Conservation (phyloP, 345 rosid species). For the Acer saccharum region DNA sequence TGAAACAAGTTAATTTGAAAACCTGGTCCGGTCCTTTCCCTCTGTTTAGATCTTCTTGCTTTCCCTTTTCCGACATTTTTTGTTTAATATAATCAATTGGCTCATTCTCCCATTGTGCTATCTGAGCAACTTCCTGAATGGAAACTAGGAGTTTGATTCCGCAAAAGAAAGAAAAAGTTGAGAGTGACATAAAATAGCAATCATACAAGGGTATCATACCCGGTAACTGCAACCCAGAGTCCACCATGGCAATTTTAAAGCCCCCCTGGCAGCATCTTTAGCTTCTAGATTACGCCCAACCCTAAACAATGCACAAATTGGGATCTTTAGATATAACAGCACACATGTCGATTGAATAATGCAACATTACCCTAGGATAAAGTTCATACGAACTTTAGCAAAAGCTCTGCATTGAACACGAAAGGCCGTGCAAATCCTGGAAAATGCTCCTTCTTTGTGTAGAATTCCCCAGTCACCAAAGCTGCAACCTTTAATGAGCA, state of each 20-base stretch:
- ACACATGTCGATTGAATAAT: conserved; percentile 10
- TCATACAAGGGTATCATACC: conserved; percentile 33
- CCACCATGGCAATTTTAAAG: conserved; percentile 96
- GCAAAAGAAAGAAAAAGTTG: neutral
- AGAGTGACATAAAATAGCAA: neutral
- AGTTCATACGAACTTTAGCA: conserved; percentile 59
- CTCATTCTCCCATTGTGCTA: conserved; percentile 83
- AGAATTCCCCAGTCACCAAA: conserved; percentile 88
- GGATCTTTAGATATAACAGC: conserved; percentile 1
- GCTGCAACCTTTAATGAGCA: conserved; percentile 71
- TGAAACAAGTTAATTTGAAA: neutral
- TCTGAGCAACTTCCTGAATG: conserved; percentile 57
- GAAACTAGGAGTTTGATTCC: conserved; percentile 7
- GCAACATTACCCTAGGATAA: conserved; percentile 4
- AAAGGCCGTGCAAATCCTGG: conserved; percentile 87
- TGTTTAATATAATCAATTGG: conserved; percentile 72
- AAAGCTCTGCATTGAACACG: conserved; percentile 73
- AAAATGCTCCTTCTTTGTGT: conserved; percentile 68
- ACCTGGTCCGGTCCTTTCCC: conserved; percentile 83
- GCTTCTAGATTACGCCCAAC: conserved; percentile 74
- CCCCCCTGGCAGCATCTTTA: conserved; percentile 92
- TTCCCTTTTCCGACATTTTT: conserved; percentile 70
- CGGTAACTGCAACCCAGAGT: conserved; percentile 79
- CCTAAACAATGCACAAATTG: conserved; percentile 36
- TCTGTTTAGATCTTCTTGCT: conserved; percentile 61